Evolutionary conservation across 768 basidiomycete species (phyloP), one percentile per base, ranked within the genome.

Genomic region (Paxillus ammoniavirescens): DNA sequence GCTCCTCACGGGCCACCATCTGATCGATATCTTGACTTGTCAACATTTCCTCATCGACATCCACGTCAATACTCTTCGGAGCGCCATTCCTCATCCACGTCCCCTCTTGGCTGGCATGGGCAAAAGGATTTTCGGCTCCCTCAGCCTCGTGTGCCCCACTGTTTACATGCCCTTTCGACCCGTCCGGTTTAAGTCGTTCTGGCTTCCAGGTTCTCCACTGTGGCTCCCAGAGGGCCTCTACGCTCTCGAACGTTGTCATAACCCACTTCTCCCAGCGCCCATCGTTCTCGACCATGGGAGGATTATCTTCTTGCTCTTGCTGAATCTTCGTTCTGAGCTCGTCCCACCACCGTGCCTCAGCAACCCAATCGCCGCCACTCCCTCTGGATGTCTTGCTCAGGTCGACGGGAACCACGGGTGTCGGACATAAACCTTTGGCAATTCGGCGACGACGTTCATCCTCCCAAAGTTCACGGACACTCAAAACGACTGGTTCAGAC

Each of bases 401-500:
- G 65, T 88, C 87, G 33, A 82, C 69, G 13, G 92, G 90, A 52
- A 93, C 75, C 41, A 81, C 81, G 12, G 89, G 89, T 15, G 89
- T 82, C 5, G 93, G 84, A 54, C 81, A 65, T 33, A 94, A 76
- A 1, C 93, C 93, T 33, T 78, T 80, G 4, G 76, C 77, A 23
- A 70, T 67, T 17, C 95, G 79, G 8, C 93, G 82, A 10, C 77
- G 77, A n/a, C 89, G 82, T 72, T 99, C 96, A 62, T 98, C 94
- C 47, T 95, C 91, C 96, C 96, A 99, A 2, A 98, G 77, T 71
- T 98, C 96, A 57, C 91, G 85, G 43, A 98, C 89, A 62, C 92
- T 87, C 40, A 86, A 76, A 6, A 99, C 89, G 26, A 96, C 79
- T 42, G 90, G 91, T 60, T 91, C 90, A 10, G 77, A 58, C 50